phyloP scores from a whole-genome alignment of 2,329 filamentous ascomycete species.

The Colletotrichum abscissum region DNA sequence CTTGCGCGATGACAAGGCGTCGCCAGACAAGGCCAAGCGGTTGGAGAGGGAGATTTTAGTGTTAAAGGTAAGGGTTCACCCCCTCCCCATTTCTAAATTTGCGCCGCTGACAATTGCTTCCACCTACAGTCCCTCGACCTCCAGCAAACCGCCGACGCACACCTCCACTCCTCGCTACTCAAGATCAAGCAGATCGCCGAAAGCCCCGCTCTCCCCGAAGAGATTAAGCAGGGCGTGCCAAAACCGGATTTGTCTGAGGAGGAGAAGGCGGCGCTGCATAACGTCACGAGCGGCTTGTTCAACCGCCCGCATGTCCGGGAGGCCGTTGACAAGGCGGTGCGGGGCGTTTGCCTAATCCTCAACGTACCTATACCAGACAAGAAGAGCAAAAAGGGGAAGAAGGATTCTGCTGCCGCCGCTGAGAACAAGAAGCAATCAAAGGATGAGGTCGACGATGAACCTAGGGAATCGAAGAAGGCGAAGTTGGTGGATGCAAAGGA shows the following conservation, averaged over 20 bases:
- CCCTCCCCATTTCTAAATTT: neutral
- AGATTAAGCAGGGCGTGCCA: slow-evolving; percentile 57
- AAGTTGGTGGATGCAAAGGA: slow-evolving; percentile 38
- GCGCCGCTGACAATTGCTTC: slow-evolving; percentile 12
- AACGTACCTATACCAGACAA: slow-evolving; percentile 60
- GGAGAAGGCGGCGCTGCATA: slow-evolving; percentile 63
- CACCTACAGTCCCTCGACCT: slow-evolving; percentile 64
- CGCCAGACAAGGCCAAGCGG: slow-evolving; percentile 63
- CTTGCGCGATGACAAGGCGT: slow-evolving; percentile 58
- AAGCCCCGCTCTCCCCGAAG: slow-evolving; percentile 60
- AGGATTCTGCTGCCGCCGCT: slow-evolving; percentile 37
- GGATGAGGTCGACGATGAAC: slow-evolving; percentile 37
- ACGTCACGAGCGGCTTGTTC: slow-evolving; percentile 69
- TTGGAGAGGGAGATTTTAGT: slow-evolving; percentile 71
- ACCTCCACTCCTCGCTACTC: slow-evolving; percentile 65
- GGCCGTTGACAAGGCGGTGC: slow-evolving; percentile 59
- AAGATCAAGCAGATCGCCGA: slow-evolving; percentile 65
- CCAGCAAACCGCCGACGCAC: slow-evolving; percentile 66
- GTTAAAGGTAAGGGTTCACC: slow-evolving; percentile 57
- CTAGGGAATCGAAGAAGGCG: slow-evolving; percentile 44
- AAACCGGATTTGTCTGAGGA: slow-evolving; percentile 65
- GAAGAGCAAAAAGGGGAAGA: slow-evolving; percentile 45
- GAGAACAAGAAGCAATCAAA: slow-evolving; percentile 47
- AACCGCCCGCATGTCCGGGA: slow-evolving; percentile 63
- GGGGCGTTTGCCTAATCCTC: slow-evolving; percentile 60